A percentile compares a stretch with the other conserved stretches of the same genome.
Evolutionary conservation across 208 protist species (phyloP).

Genomic region (Acanthamoeba lenticulata): DNA sequence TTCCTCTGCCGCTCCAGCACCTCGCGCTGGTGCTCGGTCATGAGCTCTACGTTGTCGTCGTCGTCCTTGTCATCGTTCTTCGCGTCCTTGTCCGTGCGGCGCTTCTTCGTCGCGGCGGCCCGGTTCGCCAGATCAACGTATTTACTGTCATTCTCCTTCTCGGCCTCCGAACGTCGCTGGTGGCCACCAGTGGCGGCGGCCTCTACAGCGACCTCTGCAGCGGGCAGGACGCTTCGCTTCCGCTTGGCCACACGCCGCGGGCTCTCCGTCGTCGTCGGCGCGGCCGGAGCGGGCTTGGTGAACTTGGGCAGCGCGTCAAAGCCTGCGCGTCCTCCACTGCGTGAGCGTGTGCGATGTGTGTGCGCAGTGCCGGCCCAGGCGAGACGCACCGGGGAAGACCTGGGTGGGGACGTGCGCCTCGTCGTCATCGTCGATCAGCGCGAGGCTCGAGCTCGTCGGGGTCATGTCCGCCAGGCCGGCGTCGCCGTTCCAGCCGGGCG

Average conservation of each 20-base stretch:
- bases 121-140: not conserved
- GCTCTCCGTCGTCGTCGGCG: not conserved
- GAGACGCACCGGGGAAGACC: not conserved
- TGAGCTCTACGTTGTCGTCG: too few relatives aligned
- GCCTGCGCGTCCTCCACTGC: too few relatives aligned
- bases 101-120: not conserved
- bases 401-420: not conserved
- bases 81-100: not conserved
- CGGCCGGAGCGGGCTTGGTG: not conserved
- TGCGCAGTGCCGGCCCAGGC: too few relatives aligned
- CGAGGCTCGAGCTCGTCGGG: not conserved
- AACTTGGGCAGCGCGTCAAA: not conserved
- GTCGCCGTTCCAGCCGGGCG: not conserved
- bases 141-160: constrained; percentile 10
- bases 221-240: not conserved
- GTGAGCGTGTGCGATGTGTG: too few relatives aligned
- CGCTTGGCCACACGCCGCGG: not conserved
- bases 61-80: too few relatives aligned
- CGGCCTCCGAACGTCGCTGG: not conserved
- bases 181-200: not conserved
- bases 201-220: not conserved
- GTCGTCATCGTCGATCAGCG: not conserved
- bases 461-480: not conserved
- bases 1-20: not conserved
- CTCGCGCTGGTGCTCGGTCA: constrained; percentile 18